These are phyloP conservation scores for Solanum verrucosum DNA, from an alignment of 257 asterid species.

Conservation along the genomic window DNA sequence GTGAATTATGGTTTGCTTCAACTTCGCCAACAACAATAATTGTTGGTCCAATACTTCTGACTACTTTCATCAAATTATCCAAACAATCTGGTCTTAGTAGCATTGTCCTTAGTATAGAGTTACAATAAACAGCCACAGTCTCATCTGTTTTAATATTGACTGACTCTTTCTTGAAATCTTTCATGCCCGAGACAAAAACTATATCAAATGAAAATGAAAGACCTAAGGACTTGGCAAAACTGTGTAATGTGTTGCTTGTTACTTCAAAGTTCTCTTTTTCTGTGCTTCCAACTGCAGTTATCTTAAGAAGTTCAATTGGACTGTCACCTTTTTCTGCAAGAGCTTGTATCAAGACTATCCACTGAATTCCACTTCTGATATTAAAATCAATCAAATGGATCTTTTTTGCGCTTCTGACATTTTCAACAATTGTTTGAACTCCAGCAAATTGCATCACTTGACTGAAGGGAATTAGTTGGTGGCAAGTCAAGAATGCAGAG, in stretches of 20 bases:
- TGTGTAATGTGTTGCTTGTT: constrained; percentile 31
- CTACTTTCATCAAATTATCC: constrained; percentile 30
- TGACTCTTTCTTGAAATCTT: constrained; percentile 20
- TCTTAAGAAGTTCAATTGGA: constrained; percentile 20
- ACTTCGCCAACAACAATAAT: constrained; percentile 53
- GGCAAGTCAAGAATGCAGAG: constrained; percentile 34
- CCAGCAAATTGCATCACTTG: constrained; percentile 53
- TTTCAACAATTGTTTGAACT: constrained; percentile 40
- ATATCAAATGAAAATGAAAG: constrained; percentile 30
- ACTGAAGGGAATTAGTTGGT: constrained; percentile 44
- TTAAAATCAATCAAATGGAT: constrained; percentile 62
- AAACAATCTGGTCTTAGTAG: constrained; percentile 26
- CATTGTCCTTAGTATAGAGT: constrained; percentile 41
- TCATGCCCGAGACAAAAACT: constrained; percentile 34
- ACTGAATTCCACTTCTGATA: constrained; percentile 56
- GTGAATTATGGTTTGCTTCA: constrained; percentile 63
- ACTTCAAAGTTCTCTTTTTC: constrained; percentile 25
- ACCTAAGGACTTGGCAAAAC: constrained; percentile 42
- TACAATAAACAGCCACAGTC: constrained; percentile 34
- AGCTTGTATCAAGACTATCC: constrained; percentile 63
- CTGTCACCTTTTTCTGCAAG: constrained; percentile 18
- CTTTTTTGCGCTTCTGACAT: constrained; percentile 17
- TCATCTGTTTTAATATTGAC: constrained; percentile 26
- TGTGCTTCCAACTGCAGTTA: constrained; percentile 40
- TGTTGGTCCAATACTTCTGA: constrained; percentile 32